Evolutionary conservation across 2,329 filamentous ascomycete genomes (phyloP).

Genomic region (Claviceps arundinis): DNA sequence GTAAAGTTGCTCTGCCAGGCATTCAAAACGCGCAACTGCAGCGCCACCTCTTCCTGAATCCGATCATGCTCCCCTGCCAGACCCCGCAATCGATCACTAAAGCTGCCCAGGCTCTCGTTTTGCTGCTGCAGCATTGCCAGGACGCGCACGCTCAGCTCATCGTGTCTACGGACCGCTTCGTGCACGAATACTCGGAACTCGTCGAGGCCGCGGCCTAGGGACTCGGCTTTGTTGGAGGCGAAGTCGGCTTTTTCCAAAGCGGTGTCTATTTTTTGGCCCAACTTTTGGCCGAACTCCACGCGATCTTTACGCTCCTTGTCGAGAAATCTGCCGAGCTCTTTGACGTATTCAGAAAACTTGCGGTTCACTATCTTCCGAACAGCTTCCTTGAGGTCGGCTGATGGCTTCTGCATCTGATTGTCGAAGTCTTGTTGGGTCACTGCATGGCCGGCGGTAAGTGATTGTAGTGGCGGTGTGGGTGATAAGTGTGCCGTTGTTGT

Average conservation of each 20-base stretch:
- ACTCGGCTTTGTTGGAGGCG: slow-evolving; percentile 4
- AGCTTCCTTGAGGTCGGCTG: background rate
- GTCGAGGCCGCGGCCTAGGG: slow-evolving; percentile 2
- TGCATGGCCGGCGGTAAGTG: background rate
- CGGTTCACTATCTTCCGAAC: background rate
- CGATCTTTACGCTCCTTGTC: slow-evolving; percentile 10
- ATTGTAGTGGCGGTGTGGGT: background rate
- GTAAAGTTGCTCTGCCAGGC: slow-evolving; percentile 35
- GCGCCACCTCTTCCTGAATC: slow-evolving; percentile 17
- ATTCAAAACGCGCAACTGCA: slow-evolving; percentile 27
- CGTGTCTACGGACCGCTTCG: background rate
- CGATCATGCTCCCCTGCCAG: slow-evolving; percentile 1
- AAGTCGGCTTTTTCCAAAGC: too few relatives aligned
- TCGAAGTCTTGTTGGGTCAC: background rate
- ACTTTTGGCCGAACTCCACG: background rate
- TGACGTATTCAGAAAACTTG: too few relatives aligned
- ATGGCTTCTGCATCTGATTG: slow-evolving; percentile 1
- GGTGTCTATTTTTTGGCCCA: background rate
- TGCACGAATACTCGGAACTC: background rate
- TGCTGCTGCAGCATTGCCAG: background rate
- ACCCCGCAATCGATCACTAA: background rate
- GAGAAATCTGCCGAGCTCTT: slow-evolving; percentile 7
- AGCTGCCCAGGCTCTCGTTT: background rate
- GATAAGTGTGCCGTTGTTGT: background rate
- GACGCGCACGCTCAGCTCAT: background rate